A percentile compares a stretch with the other conserved stretches of the same genome.
Conservation (phyloP, 352 stramenopile species). For the Globisporangium acanthophoron region DNA sequence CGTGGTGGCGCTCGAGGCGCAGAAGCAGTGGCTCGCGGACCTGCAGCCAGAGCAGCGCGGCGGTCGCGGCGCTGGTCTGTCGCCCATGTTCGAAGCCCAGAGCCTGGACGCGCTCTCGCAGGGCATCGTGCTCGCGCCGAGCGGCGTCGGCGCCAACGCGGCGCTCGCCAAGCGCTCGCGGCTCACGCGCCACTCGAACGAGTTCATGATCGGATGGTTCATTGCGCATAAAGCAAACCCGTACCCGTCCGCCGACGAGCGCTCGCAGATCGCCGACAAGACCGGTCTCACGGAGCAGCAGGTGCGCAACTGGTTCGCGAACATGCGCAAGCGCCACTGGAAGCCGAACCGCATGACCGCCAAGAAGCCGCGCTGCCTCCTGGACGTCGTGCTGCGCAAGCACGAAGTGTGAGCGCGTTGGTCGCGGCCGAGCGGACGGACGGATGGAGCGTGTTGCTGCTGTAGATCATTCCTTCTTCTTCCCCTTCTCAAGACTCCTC, state of each 20-base stretch:
- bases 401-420: constrained; percentile 22
- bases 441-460: neutral
- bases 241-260: constrained; percentile 68
- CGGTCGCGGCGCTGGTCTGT: constrained; percentile 14
- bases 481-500: neutral
- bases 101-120: constrained; percentile 31
- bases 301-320: constrained; percentile 87
- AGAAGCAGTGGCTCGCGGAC: constrained; percentile 13
- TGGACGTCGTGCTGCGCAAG: constrained; percentile 76
- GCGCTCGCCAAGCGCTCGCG: constrained; percentile 38
- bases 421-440: neutral
- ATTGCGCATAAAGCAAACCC: constrained; percentile 81
- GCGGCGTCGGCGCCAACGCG: neutral
- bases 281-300: constrained; percentile 76
- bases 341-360: constrained; percentile 59
- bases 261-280: constrained; percentile 54
- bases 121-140: constrained; percentile 19
- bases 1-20: constrained; percentile 16
- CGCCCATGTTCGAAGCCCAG: constrained; percentile 29
- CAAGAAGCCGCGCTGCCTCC: constrained; percentile 75
- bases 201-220: constrained; percentile 86
- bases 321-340: constrained; percentile 88
- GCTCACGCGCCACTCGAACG: constrained; percentile 69
- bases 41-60: constrained; percentile 21
- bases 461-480: neutral